Percentiles rank a stretch among this genome's conserved stretches.
Conservation (phyloP, 1,284 basidiomycete species). For the Pisolithus thermaeus region DNA sequence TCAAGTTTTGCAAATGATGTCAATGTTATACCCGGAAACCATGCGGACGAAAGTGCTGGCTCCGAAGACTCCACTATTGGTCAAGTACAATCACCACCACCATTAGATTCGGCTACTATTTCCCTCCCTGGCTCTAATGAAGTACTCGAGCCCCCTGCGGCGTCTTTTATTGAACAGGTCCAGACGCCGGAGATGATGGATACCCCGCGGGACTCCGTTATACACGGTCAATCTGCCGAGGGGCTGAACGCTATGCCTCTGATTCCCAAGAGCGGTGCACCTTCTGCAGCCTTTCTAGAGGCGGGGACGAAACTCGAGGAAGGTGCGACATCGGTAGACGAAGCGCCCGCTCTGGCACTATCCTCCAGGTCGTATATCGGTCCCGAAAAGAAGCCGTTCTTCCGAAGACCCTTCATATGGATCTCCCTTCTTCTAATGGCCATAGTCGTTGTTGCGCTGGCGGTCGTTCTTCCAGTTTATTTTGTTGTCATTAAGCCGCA, state of each 20-base stretch:
- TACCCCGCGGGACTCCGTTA: conserved; percentile 20
- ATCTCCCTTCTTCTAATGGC: conserved; percentile 34
- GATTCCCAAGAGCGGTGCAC: conserved; percentile 18
- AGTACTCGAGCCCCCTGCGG: conserved; percentile 18
- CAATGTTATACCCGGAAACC: not conserved
- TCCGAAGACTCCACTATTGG: not conserved
- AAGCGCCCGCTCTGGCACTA: conserved; percentile 2
- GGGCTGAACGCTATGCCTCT: conserved; percentile 17
- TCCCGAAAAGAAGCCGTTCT: conserved; percentile 9
- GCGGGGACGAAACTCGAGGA: not conserved
- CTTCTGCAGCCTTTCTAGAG: not conserved
- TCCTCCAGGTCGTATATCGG: not conserved
- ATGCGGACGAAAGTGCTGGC: not conserved
- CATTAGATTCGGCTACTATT: not conserved
- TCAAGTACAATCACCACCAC: not conserved
- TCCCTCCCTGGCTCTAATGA: not conserved
- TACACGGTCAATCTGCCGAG: conserved; percentile 9
- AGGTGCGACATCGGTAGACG: not conserved
- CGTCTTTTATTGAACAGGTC: conserved; percentile 18
- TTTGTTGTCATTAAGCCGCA: conserved; percentile 54
- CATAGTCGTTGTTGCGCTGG: conserved; percentile 43
- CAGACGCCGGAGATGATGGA: conserved; percentile 15
- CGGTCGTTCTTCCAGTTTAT: conserved; percentile 57
- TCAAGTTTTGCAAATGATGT: not conserved
- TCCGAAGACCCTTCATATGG: conserved; percentile 24